Conservation (phyloP, 2,329 filamentous ascomycete species). For the Dendrostoma leiphaemia region DNA sequence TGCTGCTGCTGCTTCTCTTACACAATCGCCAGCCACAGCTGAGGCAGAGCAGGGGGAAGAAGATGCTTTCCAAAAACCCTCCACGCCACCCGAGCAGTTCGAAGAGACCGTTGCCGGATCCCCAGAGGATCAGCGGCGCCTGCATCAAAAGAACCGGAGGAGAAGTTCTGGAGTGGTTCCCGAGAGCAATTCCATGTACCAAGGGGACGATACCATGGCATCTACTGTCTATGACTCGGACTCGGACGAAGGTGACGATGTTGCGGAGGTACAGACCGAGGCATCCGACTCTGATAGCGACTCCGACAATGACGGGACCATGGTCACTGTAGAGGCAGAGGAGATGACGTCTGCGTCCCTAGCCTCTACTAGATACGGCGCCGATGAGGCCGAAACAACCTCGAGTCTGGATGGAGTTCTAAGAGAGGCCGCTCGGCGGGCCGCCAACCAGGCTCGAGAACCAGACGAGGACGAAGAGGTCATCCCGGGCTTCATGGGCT, state of each 20-base stretch:
- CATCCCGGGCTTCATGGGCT: constrained; percentile 72
- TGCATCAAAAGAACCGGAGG: constrained; percentile 60
- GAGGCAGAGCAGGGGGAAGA: constrained; percentile 33
- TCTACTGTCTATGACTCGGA: constrained; percentile 77
- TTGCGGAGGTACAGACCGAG: constrained; percentile 54
- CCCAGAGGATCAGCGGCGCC: constrained; percentile 62
- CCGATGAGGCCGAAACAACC: constrained; percentile 60
- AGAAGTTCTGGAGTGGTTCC: constrained; percentile 67
- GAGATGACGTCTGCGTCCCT: constrained; percentile 70
- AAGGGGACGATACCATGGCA: constrained; percentile 60
- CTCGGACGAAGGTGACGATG: constrained; percentile 54
- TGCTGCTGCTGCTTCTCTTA: constrained; percentile 46
- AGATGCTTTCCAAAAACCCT: constrained; percentile 55
- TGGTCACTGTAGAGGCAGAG: constrained; percentile 80
- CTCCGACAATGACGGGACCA: constrained; percentile 70
- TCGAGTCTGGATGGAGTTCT: constrained; percentile 75
- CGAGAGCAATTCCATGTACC: constrained; percentile 55
- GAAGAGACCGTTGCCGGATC: constrained; percentile 58
- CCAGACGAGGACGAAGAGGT: constrained; percentile 60
- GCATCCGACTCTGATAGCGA: constrained; percentile 44
- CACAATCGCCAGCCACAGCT: constrained; percentile 25
- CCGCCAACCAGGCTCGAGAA: constrained; percentile 67
- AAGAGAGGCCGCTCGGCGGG: constrained; percentile 69
- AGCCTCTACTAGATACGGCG: constrained; percentile 57
- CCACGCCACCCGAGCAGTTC: constrained; percentile 60